A percentile compares a stretch with the other conserved stretches of the same genome.
These are phyloP conservation scores for Lobosporangium transversale DNA, from an alignment of 192 early-diverging fungal genomes.

Conservation along the genomic window DNA sequence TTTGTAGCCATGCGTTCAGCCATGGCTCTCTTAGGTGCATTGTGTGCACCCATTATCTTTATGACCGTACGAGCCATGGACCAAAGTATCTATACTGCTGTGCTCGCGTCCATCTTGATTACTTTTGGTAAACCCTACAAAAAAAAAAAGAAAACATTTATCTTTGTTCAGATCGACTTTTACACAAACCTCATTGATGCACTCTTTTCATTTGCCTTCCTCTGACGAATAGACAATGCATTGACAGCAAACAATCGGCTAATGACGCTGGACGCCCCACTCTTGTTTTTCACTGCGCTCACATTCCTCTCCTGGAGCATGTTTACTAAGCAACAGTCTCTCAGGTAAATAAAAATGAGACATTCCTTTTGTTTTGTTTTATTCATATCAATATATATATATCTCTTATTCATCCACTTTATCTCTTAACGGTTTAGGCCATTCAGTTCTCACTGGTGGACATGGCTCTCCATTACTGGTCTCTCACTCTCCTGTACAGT, in stretches of 20 bases:
- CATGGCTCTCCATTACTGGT: slow-evolving; percentile 83
- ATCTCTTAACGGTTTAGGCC: slow-evolving; percentile 55
- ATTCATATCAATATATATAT: neutral
- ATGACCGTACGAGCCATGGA: slow-evolving; percentile 80
- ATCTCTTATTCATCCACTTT: neutral
- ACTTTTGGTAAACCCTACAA: slow-evolving; percentile 82
- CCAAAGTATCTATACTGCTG: slow-evolving; percentile 73
- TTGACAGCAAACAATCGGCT: slow-evolving; percentile 90
- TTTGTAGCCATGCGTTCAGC: slow-evolving; percentile 80
- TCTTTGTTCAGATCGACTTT: neutral
- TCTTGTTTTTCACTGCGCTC: slow-evolving; percentile 87
- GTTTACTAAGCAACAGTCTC: slow-evolving; percentile 75
- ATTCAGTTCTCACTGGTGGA: slow-evolving; percentile 85
- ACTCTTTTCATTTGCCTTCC: too few relatives aligned
- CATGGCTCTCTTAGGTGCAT: slow-evolving; percentile 78
- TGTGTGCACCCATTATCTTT: slow-evolving; percentile 84
- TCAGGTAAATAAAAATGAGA: slow-evolving; percentile 30
- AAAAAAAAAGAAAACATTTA: too few relatives aligned
- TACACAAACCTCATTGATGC: neutral
- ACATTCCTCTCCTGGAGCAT: slow-evolving; percentile 83
- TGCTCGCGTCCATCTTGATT: slow-evolving; percentile 79
- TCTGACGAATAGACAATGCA: slow-evolving; percentile 83
- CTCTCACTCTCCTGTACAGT: slow-evolving; percentile 70
- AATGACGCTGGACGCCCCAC: slow-evolving; percentile 88
- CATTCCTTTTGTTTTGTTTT: neutral